A percentile compares a stretch with the other conserved stretches of the same genome.
Conservation (phyloP, 2,329 filamentous ascomycete genomes). For the Penicillium hordei region DNA sequence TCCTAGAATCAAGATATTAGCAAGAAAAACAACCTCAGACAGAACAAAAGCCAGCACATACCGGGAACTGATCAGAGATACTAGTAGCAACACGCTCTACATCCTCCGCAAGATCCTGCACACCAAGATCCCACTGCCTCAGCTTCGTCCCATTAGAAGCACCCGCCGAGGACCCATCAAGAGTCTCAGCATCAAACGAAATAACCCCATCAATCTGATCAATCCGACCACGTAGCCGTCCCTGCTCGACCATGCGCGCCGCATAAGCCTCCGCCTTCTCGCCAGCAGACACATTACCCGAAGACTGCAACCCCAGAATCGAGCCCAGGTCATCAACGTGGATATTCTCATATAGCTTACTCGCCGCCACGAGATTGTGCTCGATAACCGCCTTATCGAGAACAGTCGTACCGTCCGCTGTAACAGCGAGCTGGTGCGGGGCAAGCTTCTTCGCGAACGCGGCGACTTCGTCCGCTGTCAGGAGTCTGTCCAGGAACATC, state of each 20-base stretch:
- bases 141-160: slow-evolving; percentile 62
- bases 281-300: slow-evolving; percentile 48
- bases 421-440: slow-evolving; percentile 87
- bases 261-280: slow-evolving; percentile 88
- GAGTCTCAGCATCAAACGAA: slow-evolving; percentile 73
- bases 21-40: background rate
- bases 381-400: slow-evolving; percentile 91
- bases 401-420: slow-evolving; percentile 87
- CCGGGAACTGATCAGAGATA: slow-evolving; percentile 78
- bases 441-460: slow-evolving; percentile 78
- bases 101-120: slow-evolving; percentile 82
- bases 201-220: slow-evolving; percentile 90
- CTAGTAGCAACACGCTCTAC: slow-evolving; percentile 82
- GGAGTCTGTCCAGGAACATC: slow-evolving; percentile 88
- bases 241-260: slow-evolving; percentile 94
- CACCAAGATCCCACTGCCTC: slow-evolving; percentile 84
- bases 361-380: slow-evolving; percentile 88
- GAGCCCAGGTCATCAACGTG: slow-evolving; percentile 71
- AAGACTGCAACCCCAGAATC: slow-evolving; percentile 69
- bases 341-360: slow-evolving; percentile 76
- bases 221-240: slow-evolving; percentile 80
- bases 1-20: slow-evolving; percentile 26
- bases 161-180: slow-evolving; percentile 59
- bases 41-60: slow-evolving; percentile 38
- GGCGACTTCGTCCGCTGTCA: slow-evolving; percentile 77